Conservation (phyloP, 805 yeast species). For the Saturnispora ahearnii region DNA sequence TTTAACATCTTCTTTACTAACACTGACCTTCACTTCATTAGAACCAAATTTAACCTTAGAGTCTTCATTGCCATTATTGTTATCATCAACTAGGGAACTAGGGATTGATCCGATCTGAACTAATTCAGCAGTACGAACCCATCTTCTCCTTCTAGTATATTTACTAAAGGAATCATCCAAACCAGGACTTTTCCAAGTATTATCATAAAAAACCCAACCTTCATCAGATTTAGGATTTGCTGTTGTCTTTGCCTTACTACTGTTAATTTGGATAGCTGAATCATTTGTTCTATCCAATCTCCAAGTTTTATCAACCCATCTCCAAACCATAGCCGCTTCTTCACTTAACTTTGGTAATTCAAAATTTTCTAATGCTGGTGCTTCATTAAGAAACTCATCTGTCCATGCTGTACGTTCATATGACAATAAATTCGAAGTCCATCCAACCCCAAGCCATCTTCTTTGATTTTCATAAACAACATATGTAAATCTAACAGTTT, state of each 20-base stretch:
- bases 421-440: constrained; percentile 87
- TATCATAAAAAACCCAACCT: constrained; percentile 83
- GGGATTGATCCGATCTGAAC: constrained; percentile 28
- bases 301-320: constrained; percentile 95
- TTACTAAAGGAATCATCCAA: constrained; percentile 83
- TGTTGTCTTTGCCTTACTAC: constrained; percentile 47
- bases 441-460: constrained; percentile 95
- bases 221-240: constrained; percentile 73
- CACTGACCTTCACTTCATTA: background rate
- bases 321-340: constrained; percentile 64
- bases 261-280: constrained; percentile 67
- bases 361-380: constrained; percentile 67
- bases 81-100: background rate
- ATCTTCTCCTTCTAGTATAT: constrained; percentile 88
- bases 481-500: constrained; percentile 73
- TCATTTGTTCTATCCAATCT: constrained; percentile 81
- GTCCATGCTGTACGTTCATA: constrained; percentile 97
- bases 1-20: background rate
- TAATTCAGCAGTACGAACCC: constrained; percentile 92
- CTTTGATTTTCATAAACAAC: constrained; percentile 92
- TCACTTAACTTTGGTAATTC: constrained; percentile 62
- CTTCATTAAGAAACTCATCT: constrained; percentile 86
- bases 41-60: constrained; percentile 4
- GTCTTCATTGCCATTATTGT: background rate
- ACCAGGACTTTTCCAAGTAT: constrained; percentile 87